These are phyloP conservation scores for Acanthamoeba rhysodes DNA, from an alignment of 208 protist genomes.

Conservation along the genomic window DNA sequence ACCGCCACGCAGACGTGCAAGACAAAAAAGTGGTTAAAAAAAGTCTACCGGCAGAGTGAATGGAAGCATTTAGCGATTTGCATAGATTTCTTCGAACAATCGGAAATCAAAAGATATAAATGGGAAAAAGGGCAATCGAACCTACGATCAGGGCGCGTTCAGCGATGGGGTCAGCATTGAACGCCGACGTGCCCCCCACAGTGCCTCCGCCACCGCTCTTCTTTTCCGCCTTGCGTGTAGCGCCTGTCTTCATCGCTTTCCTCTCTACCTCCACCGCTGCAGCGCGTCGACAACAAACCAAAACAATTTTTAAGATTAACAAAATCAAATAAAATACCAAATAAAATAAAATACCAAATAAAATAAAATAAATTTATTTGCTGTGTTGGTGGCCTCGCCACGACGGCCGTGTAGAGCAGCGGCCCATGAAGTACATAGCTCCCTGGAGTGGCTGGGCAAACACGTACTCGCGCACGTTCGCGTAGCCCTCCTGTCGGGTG, in stretches of 20 bases:
- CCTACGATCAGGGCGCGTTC: slow-evolving; percentile 34
- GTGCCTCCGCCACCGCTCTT: slow-evolving; percentile 4
- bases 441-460: no score
- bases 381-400: no score
- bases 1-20: background rate
- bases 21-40: background rate
- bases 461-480: no score
- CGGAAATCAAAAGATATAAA: background rate
- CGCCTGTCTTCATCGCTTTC: background rate
- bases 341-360: no score
- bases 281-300: no score
- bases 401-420: no score
- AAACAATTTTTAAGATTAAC: no score
- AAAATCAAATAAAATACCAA: no score
- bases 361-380: no score
- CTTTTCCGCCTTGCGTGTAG: background rate
- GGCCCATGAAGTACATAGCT: no score
- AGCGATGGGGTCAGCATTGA: slow-evolving; percentile 69
- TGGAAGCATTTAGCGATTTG: background rate
- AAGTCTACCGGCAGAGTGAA: background rate
- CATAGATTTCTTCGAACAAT: background rate
- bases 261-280: no score
- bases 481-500: no score
- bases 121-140: background rate
- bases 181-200: slow-evolving; percentile 51